Evolutionary conservation across 345 rosid species (phyloP), one percentile per base, ranked within the genome.

Genomic region (Moricandia moricandioides): DNA sequence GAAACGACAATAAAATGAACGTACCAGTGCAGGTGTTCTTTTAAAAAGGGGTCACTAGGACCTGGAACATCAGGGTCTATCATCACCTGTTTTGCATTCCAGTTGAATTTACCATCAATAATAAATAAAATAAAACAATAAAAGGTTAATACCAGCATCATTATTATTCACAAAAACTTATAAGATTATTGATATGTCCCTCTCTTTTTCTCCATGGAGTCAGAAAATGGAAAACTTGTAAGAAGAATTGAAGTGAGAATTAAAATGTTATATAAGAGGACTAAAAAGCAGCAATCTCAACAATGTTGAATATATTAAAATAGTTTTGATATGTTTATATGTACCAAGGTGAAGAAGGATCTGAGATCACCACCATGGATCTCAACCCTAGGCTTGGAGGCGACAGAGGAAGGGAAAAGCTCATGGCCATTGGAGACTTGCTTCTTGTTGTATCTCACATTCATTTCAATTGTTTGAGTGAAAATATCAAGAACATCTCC

Each of bases 21-120:
- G 71, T 86, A 87, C 92, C 92, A 88, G 72, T 88, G 92, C 37
- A 88, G 80, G 73, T 88, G 88, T 66, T 88, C 92, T 75, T 82
- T 86, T 10, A 80, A 67, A 69, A 70, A 88, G 47, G 92, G 92
- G 75, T 88, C 88, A 76, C 90, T 86, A 61, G 92, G 92, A 59
- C 92, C 87, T 49, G 92, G 92, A 68, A 81, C 88, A 82, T 88
- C 92, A 5, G 92, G 92, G 73, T 88, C 92, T 11, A 85, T 67
- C 92, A 88, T 83, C 35, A 88, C 85, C 91, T 87, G 76, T 73
- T 77, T 63, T 63, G 60, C 62, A 65, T 58, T 69, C 31, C 21
- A 62, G 67, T 47, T 77, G 26, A 57, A 11, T 34, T 65, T 55
- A 73, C 24, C 52, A 54, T 69, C 17, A 52, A 30, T 2, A 27